These are phyloP conservation scores for Kuraishia ogatae DNA, from an alignment of 805 yeast genomes.

Conservation along the genomic window DNA sequence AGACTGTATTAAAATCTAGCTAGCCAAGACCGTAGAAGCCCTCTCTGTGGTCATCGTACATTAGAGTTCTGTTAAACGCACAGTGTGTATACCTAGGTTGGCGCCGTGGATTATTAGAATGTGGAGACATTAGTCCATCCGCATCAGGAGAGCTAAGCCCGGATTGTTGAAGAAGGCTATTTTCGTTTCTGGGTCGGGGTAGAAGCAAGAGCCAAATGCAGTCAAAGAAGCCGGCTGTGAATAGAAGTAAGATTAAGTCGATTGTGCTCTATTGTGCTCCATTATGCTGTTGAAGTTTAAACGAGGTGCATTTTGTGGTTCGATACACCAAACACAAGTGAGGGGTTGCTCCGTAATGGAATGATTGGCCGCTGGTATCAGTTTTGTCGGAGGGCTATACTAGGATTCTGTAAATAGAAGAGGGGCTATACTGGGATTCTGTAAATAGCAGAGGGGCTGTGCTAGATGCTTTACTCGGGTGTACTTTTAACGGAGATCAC, in stretches of 20 bases:
- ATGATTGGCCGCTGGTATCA: background rate
- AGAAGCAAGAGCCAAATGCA: background rate
- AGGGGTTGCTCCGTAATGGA: background rate
- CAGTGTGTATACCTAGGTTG: too few species aligned
- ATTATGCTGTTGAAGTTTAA: background rate
- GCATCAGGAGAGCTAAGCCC: background rate
- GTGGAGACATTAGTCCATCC: background rate
- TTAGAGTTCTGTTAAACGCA: too few species aligned
- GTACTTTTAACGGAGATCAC: background rate
- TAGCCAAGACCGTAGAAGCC: too few species aligned
- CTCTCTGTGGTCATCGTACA: too few species aligned
- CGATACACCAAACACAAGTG: background rate
- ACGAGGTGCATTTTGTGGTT: background rate
- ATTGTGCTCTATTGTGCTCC: too few species aligned
- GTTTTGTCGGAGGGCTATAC: background rate
- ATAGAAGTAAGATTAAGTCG: background rate
- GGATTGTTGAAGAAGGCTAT: background rate
- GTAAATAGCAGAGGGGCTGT: background rate
- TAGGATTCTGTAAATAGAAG: background rate
- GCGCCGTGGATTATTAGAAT: too few species aligned
- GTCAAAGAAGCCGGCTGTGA: too few species aligned
- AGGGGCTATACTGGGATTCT: background rate
- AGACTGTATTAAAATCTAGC: too few species aligned
- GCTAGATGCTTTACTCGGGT: too few species aligned
- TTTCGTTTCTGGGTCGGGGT: background rate